These are phyloP conservation scores for Priceomyces fermenticarens DNA, from an alignment of 805 yeast species.

Conservation along the genomic window DNA sequence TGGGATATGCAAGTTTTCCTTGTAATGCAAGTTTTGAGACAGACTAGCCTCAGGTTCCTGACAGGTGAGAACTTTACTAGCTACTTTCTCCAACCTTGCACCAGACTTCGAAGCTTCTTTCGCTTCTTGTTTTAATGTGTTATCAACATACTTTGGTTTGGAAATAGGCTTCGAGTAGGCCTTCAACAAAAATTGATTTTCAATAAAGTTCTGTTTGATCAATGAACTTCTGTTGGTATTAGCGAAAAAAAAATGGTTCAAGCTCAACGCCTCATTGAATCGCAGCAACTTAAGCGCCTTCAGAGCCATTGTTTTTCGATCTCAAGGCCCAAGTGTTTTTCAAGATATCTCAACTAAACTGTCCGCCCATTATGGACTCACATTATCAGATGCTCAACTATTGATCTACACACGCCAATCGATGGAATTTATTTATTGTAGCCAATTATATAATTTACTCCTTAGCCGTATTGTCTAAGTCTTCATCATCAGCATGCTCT, in stretches of 20 bases:
- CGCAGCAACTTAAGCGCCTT: constrained; percentile 13
- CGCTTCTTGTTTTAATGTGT: background rate
- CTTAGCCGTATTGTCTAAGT: constrained; percentile 5
- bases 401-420: no score
- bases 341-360: background rate
- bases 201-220: constrained; percentile 32
- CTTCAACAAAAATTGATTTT: constrained; percentile 23
- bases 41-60: constrained; percentile 33
- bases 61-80: constrained; percentile 43
- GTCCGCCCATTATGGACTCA: no score
- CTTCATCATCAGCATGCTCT: constrained; percentile 15
- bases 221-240: constrained; percentile 29
- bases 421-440: no score
- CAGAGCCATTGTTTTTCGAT: background rate
- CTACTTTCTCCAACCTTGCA: constrained; percentile 34
- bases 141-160: constrained; percentile 7
- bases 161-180: constrained; percentile 7
- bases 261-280: constrained; percentile 22
- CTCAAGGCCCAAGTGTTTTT: background rate
- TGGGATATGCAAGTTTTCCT: constrained; percentile 43
- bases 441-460: constrained; percentile 1
- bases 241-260: constrained; percentile 33
- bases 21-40: constrained; percentile 15
- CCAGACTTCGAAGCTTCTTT: background rate
- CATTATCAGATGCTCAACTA: no score